Evolutionary conservation across 352 stramenopile genomes (phyloP).

Genomic region (Pythium rishiriense): DNA sequence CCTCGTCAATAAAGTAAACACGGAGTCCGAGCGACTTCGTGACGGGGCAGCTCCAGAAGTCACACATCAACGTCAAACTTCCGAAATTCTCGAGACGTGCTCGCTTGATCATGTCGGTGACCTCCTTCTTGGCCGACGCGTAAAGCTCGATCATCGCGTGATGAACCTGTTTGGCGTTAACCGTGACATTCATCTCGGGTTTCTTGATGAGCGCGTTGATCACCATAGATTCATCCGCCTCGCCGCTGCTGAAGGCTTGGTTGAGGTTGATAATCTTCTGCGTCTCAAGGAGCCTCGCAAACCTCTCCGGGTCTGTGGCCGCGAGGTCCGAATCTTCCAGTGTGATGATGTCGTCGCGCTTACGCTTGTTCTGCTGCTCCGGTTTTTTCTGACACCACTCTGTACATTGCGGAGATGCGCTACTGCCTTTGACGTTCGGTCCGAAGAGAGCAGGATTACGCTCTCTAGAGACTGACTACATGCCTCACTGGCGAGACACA

Average conservation of each 20-base stretch:
- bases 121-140: constrained; percentile 4
- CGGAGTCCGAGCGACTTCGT: constrained; percentile 11
- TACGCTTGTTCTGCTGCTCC: neutral
- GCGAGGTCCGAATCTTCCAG: neutral
- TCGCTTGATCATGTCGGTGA: neutral
- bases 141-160: constrained; percentile 18
- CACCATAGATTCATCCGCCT: neutral
- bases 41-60: constrained; percentile 17
- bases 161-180: neutral
- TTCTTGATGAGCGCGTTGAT: neutral
- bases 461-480: too few species aligned
- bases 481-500: too few species aligned
- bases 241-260: neutral
- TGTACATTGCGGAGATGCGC: too few species aligned
- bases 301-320: neutral
- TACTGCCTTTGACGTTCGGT: too few species aligned
- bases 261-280: constrained; percentile 3
- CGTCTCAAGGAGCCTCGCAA: constrained; percentile 10
- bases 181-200: neutral
- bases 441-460: too few species aligned
- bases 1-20: constrained; percentile 4
- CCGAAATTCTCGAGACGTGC: too few species aligned
- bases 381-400: too few species aligned
- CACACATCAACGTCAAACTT: neutral
- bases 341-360: constrained; percentile 3